phyloP scores from a whole-genome alignment of 2,329 filamentous ascomycete species.

The Colletotrichum siamense region DNA sequence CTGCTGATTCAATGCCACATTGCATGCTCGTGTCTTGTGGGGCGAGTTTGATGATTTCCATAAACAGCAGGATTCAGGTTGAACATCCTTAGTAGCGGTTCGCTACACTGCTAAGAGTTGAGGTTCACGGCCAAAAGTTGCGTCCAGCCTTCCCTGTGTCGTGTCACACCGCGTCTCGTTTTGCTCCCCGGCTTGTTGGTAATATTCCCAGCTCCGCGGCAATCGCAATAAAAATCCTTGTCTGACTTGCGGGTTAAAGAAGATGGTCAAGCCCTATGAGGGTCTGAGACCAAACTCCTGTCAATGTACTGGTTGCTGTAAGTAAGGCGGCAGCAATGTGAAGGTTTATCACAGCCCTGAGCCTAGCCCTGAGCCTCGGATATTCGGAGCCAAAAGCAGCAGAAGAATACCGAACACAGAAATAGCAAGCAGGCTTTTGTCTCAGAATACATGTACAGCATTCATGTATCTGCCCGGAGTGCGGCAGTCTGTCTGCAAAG shows the following conservation, averaged over 20 bases:
- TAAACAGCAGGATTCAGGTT: not conserved
- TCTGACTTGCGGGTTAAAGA: not conserved
- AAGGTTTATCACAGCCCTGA: not conserved
- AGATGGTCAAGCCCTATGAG: not conserved
- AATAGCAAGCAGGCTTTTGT: not conserved
- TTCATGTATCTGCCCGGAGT: not conserved
- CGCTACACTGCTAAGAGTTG: not conserved
- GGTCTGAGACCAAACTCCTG: not conserved
- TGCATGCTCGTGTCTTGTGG: not conserved
- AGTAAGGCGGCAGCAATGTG: not conserved
- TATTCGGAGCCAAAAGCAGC: not conserved
- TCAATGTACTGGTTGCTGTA: not conserved
- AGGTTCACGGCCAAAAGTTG: not conserved
- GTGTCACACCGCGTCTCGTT: not conserved
- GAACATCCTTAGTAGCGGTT: not conserved
- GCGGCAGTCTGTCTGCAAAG: not conserved
- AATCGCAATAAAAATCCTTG: not conserved
- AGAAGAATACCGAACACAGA: not conserved
- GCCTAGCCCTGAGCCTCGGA: not conserved
- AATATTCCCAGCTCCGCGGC: not conserved
- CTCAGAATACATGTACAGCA: not conserved
- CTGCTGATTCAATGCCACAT: not conserved
- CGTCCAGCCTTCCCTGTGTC: not conserved
- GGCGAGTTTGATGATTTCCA: not conserved
- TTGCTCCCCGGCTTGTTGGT: not conserved